Evolutionary conservation across 257 asterid species (phyloP).

Genomic region (Solanum sejunctum): DNA sequence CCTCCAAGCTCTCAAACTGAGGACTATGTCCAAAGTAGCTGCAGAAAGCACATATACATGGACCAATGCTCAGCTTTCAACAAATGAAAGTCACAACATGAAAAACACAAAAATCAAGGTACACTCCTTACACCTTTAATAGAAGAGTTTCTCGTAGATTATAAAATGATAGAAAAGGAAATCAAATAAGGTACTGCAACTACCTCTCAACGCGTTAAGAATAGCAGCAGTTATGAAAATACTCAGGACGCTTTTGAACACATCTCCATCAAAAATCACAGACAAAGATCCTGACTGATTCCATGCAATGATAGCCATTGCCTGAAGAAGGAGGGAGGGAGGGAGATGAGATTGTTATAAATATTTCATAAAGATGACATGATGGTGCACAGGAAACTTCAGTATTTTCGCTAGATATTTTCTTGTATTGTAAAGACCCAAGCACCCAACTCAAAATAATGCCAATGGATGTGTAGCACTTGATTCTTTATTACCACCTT

Average conservation of each 20-base stretch:
- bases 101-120: neutral
- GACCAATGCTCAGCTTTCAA: neutral
- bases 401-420: neutral
- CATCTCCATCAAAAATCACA: slow-evolving; percentile 46
- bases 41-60: slow-evolving; percentile 20
- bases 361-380: neutral
- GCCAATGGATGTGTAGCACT: neutral
- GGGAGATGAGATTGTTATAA: neutral
- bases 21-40: slow-evolving; percentile 82
- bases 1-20: slow-evolving; percentile 80
- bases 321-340: slow-evolving; percentile 31
- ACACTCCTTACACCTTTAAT: neutral
- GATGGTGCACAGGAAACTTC: neutral
- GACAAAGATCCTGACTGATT: slow-evolving; percentile 49
- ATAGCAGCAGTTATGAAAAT: slow-evolving; percentile 91
- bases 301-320: slow-evolving; percentile 94
- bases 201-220: slow-evolving; percentile 82
- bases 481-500: neutral
- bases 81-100: neutral
- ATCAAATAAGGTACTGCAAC: neutral
- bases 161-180: neutral
- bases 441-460: neutral
- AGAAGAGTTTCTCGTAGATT: neutral
- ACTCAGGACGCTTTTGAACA: slow-evolving; percentile 71
- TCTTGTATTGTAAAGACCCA: neutral